Evolutionary conservation across 805 yeast species (phyloP).

Genomic region (Kodamaea sagamina): DNA sequence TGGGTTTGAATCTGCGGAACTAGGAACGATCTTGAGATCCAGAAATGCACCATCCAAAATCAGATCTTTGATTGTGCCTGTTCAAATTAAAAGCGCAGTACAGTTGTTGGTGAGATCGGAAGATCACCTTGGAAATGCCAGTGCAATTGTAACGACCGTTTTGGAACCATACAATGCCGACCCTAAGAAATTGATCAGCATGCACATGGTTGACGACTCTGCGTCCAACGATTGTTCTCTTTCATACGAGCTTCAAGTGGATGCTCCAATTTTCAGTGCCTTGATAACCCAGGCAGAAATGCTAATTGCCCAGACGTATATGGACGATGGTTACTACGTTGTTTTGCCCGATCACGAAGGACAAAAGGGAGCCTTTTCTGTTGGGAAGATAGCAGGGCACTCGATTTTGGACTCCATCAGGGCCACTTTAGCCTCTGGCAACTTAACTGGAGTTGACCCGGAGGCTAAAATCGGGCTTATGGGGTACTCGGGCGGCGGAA

Average conservation of each 20-base stretch:
- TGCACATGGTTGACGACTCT: constrained; percentile 25
- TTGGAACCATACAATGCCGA: constrained; percentile 27
- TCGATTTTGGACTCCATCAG: constrained; percentile 33
- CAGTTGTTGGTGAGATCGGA: constrained; percentile 27
- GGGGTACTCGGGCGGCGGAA: constrained; percentile 44
- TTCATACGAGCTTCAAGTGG: constrained; percentile 21
- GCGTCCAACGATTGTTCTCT: constrained; percentile 22
- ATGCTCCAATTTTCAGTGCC: constrained; percentile 15
- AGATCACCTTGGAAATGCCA: constrained; percentile 21
- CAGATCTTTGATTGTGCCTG: constrained; percentile 15
- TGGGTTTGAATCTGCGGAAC: constrained; percentile 16
- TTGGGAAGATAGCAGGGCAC: constrained; percentile 32
- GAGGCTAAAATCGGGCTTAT: constrained; percentile 28
- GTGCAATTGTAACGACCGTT: constrained; percentile 25
- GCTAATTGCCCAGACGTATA: constrained; percentile 14
- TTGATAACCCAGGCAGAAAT: constrained; percentile 19
- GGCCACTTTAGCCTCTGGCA: constrained; percentile 24
- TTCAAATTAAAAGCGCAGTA: constrained; percentile 14
- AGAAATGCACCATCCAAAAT: constrained; percentile 15
- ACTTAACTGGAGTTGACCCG: constrained; percentile 22
- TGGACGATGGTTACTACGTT: constrained; percentile 34
- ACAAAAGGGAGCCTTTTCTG: constrained; percentile 31
- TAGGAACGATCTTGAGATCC: constrained; percentile 17
- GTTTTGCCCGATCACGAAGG: constrained; percentile 41
- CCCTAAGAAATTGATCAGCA: constrained; percentile 22